Evolutionary conservation across 352 stramenopile genomes (phyloP), one percentile per base, ranked within the genome.

Genomic region (Pythium graminicola): DNA sequence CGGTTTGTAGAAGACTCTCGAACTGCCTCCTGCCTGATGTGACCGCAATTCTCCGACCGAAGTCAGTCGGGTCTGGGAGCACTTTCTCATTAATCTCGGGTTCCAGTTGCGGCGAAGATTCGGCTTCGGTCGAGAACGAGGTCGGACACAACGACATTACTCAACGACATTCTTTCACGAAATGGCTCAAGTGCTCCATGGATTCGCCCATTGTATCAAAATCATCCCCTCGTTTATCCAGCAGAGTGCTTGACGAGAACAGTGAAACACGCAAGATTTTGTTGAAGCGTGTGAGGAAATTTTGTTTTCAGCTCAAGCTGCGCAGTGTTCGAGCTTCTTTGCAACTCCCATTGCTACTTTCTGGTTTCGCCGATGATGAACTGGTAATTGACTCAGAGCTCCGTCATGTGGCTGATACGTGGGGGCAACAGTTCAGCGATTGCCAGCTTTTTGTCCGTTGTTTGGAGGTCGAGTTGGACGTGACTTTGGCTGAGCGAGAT

Each of bases 1-100:
- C 82, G 3, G 76, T 89, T 14, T 93, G 82, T 39, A 70, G 82
- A 13, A 72, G 82, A 8, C 64, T 93, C 6, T 85, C 77, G 1
- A 93, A 90, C 55, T 88, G 71, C 32, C 50, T 93, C 4, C 58
- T 93, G 0, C 82, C 82, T 1, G 44, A 67, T 20, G 60, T 63
- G 17, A 56, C n/a, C 4, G 17, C 45, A 10, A 17, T 65, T 1
- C 8, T 60, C 8, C 33, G 39, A 32, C 40, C 40, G 13, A 23
- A 28, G 3, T 42, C 14, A 1, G 51, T 49, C 19, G 43, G 43
- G 9, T 14, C 32, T 1, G 13, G 43, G 24, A 62, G 62, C 6
- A 55, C 59, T 10, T 64, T 64, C 11, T 64, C 49, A 20, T 11
- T 61, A 4, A 35, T 48, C 27, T 32, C 33, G 4, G 20, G 36